Evolutionary conservation across 177 flowering plant species (phyloP), one percentile per base, ranked within the genome.

Genomic region (Vitis hybrid): DNA sequence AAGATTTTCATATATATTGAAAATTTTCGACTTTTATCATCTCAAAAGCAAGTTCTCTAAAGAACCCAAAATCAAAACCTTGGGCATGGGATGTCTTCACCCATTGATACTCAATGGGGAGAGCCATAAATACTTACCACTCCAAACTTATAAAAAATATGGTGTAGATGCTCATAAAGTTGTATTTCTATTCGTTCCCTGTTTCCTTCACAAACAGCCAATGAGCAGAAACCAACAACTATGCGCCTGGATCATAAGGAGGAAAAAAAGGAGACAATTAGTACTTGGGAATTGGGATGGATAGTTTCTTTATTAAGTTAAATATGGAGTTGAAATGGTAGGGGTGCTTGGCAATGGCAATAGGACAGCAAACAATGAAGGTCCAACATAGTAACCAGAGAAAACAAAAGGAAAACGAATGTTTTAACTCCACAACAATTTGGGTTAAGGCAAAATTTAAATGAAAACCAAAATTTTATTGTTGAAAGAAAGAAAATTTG

Each of bases 171-270:
- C 74, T 80, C 71, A 66, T 63, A 75, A 15, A 66, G 60, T 58
- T 59, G 55, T 18, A 60, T 72, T 69, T 74, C 65, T 52, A 21
- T 62, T 65, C 62, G 66, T 56, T 70, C 49, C 34, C 66, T 60
- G 14, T 17, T 59, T 56, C 63, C 80, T 26, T 78, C 70, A 67
- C 84, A 87, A 66, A 64, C 32, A 62, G 68, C 65, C 75, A 87
- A 48, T 52, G 86, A 83, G 34, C 85, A 81, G 61, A 68, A 85
- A 63, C 90, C 91, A 67, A 82, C 72, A 65, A 84, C 86, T 59
- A 91, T 81, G 65, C 79, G 75, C 91, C 96, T 86, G 74, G 66
- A 58, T 63, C 64, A 48, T 75, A 52, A 64, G 66, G 73, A 14
- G 34, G 73, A n/a, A 50, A 21, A 1, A 17, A 21, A 45, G 40